A percentile compares a stretch with the other conserved stretches of the same genome.
Conservation (phyloP, 129 eudicot species). For the Kitagawia praeruptora region DNA sequence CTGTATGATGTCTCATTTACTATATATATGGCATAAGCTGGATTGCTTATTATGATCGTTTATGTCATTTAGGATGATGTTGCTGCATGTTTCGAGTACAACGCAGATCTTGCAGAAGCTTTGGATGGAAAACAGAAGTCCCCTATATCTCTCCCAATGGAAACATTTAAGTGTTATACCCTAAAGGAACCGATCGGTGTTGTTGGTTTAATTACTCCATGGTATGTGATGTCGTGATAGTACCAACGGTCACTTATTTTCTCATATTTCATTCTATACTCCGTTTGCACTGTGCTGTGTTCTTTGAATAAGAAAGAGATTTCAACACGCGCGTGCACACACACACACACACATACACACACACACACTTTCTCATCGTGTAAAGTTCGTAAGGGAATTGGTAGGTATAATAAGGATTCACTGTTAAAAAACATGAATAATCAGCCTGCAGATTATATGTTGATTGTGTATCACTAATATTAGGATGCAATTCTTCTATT, state of each 20-base stretch:
- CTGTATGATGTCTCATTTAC: background rate
- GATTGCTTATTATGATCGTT: constrained; percentile 11
- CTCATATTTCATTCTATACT: background rate
- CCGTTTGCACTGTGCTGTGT: background rate
- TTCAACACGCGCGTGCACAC: background rate
- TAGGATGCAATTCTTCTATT: no score
- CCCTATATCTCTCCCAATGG: constrained; percentile 75
- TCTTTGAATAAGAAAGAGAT: background rate
- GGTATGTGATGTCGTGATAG: constrained; percentile 30
- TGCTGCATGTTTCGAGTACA: constrained; percentile 86
- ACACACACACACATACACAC: background rate
- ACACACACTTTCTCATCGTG: background rate
- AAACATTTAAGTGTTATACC: constrained; percentile 70
- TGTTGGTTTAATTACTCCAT: constrained; percentile 94
- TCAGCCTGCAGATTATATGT: no score
- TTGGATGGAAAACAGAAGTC: constrained; percentile 77
- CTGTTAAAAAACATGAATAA: background rate
- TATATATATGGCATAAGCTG: background rate
- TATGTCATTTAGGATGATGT: constrained; percentile 73
- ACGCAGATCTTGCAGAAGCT: constrained; percentile 93
- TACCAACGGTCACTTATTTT: background rate
- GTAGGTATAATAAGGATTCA: background rate
- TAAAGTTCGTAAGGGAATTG: background rate
- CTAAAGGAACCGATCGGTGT: constrained; percentile 85
- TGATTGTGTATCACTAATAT: no score